Base-by-base conservation (phyloP, 2,329 filamentous ascomycete genomes). In the Dactylellina leptospora region DNA sequence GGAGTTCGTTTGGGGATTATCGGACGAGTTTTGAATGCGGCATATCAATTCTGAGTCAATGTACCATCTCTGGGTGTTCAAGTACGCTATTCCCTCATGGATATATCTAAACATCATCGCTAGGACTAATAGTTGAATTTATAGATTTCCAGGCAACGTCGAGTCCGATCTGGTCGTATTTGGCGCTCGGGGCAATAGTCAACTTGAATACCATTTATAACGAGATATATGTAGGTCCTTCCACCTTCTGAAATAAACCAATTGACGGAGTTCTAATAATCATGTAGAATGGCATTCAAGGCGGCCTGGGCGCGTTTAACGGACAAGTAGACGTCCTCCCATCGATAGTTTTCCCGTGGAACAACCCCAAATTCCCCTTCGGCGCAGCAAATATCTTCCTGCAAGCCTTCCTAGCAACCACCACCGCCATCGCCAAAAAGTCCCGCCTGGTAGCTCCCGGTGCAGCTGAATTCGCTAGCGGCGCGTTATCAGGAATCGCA, bases 261-360 rank as follows among this genome's bases (percentile, higher is more conserved):
- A 16, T 11, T 40, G 10, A 16, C 4, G 1, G 11, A 16, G 6
- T 40, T 40, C 11, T 45, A 11, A 9, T n/a, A 10, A 3, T 40
- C 16, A 23, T 6, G 22, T 18, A 45, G 42, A 18, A 45, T 18
- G 42, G 42, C 42, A 13, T 45, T 45, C 42, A 45, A 45, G 16
- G 42, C 22, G 42, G 42, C 16, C 42, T 45, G 4, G 22, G 22
- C n/a, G 42, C 42, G 18, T 45, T 45, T 22, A 45, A 45, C 18
- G 42, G 42, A 13, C 18, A 20, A 20, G 42, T 45, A 45, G 42
- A 45, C 18, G 42, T 45, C 3, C n/a, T 45, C 16, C 42, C 20
- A 45, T 18, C 42, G 18, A 45, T 45, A 3, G 42, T 45, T 11
- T 45, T 45, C 18, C 42, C 42, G 11, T 45, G 42, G 42, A 45